Conservation (phyloP, 2,329 filamentous ascomycete species). For the Aspergillus vadensis region DNA sequence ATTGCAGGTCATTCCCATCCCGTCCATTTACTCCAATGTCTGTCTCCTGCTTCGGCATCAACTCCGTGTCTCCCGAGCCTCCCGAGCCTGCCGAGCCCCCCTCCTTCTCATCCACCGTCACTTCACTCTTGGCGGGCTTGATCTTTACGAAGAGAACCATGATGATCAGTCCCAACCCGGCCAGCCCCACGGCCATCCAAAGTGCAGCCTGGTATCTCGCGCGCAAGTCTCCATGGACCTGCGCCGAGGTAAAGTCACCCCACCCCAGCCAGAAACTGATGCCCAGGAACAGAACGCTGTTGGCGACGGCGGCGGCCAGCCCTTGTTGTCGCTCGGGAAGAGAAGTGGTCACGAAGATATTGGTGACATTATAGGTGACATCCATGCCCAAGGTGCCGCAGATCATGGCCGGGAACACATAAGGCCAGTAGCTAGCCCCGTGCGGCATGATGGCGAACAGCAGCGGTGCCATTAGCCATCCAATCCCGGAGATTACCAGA, state of each 20-base stretch:
- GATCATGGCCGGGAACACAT: constrained; percentile 64
- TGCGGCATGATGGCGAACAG: constrained; percentile 66
- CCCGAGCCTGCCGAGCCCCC: too few species aligned
- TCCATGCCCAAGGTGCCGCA: constrained; percentile 73
- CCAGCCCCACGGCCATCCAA: constrained; percentile 63
- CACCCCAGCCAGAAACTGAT: constrained; percentile 73
- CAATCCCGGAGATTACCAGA: constrained; percentile 62
- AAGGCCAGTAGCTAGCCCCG: constrained; percentile 68
- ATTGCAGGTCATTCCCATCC: too few species aligned
- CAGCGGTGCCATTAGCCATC: constrained; percentile 60
- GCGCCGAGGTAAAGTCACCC: constrained; percentile 62
- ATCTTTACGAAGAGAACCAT: constrained; percentile 58
- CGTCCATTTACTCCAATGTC: too few species aligned
- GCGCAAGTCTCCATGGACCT: constrained; percentile 45
- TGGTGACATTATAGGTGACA: constrained; percentile 73
- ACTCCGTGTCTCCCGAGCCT: neutral
- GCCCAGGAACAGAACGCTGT: constrained; percentile 69
- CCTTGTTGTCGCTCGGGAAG: constrained; percentile 69
- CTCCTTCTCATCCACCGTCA: constrained; percentile 57
- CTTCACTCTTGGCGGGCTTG: constrained; percentile 57
- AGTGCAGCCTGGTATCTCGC: constrained; percentile 66
- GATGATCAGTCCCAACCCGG: constrained; percentile 55
- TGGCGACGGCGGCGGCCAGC: constrained; percentile 70
- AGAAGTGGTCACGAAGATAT: constrained; percentile 75
- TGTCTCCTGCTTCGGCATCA: neutral